Conservation (phyloP, 805 yeast species). For the Kodamaea sagamina region DNA sequence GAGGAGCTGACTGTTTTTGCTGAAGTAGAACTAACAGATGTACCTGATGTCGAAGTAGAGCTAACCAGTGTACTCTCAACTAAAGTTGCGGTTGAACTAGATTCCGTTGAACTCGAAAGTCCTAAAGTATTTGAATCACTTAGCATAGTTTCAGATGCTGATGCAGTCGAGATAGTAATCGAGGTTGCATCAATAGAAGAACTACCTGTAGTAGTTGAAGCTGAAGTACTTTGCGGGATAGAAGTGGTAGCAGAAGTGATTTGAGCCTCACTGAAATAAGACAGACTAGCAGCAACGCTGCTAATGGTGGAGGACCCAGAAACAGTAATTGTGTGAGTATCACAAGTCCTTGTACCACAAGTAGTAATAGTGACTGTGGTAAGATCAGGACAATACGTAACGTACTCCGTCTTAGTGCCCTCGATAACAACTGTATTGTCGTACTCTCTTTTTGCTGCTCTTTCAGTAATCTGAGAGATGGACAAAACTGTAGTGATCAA, state of each 20-base stretch:
- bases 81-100: background rate
- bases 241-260: no score
- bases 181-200: background rate
- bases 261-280: no score
- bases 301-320: background rate
- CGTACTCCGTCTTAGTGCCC: background rate
- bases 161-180: no score
- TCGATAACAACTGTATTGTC: background rate
- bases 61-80: background rate
- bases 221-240: background rate
- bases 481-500: no score
- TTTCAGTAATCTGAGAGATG: no score
- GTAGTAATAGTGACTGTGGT: slow-evolving; percentile 3
- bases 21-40: background rate
- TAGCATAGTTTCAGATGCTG: no score
- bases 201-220: background rate
- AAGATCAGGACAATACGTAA: slow-evolving; percentile 1
- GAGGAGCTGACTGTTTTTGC: background rate
- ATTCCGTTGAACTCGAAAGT: no score
- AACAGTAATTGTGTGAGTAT: background rate
- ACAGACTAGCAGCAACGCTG: background rate
- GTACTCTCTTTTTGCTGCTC: background rate
- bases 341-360: slow-evolving; percentile 1
- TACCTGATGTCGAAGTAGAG: background rate
- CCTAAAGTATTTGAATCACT: no score